Conservation (phyloP, 2,329 filamentous ascomycete genomes). For the Penicillium sp. region DNA sequence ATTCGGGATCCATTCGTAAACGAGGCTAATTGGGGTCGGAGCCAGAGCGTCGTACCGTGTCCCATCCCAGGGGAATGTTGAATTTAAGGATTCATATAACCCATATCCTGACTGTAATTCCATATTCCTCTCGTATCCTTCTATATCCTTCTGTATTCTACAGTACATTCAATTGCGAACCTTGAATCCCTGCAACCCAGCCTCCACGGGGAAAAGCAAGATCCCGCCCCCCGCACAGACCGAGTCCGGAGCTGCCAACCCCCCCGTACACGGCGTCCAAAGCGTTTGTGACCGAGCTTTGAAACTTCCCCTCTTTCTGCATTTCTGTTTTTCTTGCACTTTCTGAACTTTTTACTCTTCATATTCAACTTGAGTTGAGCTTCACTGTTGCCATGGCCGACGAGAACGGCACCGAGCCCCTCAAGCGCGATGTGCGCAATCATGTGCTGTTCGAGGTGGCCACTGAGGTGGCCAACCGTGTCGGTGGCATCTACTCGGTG, state of each 20-base stretch:
- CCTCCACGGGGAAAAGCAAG: slow-evolving; percentile 3
- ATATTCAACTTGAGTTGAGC: slow-evolving; percentile 1
- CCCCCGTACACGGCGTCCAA: background rate
- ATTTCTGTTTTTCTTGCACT: too few relatives aligned
- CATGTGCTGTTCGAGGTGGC: slow-evolving; percentile 95
- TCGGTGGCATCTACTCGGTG: slow-evolving; percentile 98
- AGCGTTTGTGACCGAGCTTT: slow-evolving; percentile 9
- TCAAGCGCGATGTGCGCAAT: slow-evolving; percentile 74
- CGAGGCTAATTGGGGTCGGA: background rate
- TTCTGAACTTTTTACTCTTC: slow-evolving; percentile 6
- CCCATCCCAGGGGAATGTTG: background rate
- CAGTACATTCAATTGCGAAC: too few relatives aligned
- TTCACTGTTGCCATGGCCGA: slow-evolving; percentile 62
- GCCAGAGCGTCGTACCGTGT: background rate
- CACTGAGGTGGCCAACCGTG: slow-evolving; percentile 95
- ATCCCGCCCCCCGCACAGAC: slow-evolving; percentile 24
- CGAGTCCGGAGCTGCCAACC: slow-evolving; percentile 17
- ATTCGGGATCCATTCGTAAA: background rate
- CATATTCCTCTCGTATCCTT: too few relatives aligned
- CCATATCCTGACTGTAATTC: background rate
- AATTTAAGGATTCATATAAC: background rate
- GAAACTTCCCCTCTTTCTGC: slow-evolving; percentile 8
- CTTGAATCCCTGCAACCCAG: too few relatives aligned
- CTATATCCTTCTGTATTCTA: too few relatives aligned
- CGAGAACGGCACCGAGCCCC: slow-evolving; percentile 60